These are phyloP conservation scores for Scheffersomyces lignosus DNA, from an alignment of 805 yeast genomes.

Conservation along the genomic window DNA sequence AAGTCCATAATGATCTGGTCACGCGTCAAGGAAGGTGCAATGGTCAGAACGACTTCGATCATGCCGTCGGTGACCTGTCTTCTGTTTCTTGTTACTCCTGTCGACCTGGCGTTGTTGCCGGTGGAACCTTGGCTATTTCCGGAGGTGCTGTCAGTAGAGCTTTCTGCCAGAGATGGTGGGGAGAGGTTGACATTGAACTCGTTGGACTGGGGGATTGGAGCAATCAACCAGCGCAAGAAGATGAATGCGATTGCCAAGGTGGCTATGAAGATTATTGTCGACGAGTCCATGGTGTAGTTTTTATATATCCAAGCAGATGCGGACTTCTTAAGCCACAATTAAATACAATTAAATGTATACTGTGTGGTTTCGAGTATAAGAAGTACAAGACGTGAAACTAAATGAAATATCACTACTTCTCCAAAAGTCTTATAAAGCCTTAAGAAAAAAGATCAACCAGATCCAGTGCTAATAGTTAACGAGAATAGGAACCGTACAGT, in stretches of 20 bases:
- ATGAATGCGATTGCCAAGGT: conserved; percentile 54
- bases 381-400: no score
- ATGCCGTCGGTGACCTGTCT: conserved; percentile 64
- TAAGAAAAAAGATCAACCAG: no score
- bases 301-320: no score
- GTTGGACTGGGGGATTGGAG: conserved; percentile 51
- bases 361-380: no score
- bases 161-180: neutral
- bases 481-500: no score
- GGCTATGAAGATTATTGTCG: conserved; percentile 51
- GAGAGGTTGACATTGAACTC: conserved; percentile 14
- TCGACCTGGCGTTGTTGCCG: conserved; percentile 10
- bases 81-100: conserved; percentile 19
- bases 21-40: conserved; percentile 70
- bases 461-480: no score
- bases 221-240: conserved; percentile 64
- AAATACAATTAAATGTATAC: no score
- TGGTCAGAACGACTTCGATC: conserved; percentile 81
- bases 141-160: conserved; percentile 3
- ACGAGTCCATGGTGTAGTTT: conserved; percentile 45
- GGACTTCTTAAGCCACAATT: no score
- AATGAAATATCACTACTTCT: no score
- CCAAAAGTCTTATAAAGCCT: no score
- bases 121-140: conserved; percentile 5
- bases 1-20: conserved; percentile 76